phyloP scores from a whole-genome alignment of 2,329 filamentous ascomycete species.

The Lecanicillium sp. region DNA sequence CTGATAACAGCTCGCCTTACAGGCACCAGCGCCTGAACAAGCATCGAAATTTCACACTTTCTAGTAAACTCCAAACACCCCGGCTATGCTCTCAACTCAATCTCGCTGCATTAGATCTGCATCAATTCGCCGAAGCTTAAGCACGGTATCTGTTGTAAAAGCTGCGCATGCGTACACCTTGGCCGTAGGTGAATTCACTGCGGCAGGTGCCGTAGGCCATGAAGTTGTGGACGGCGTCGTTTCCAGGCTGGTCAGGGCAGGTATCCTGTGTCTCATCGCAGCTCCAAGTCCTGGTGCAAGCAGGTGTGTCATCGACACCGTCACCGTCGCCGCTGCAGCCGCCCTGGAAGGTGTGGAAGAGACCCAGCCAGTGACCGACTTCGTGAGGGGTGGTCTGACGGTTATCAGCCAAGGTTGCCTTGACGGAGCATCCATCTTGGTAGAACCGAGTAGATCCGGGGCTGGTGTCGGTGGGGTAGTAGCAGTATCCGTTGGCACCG shows the following conservation, averaged over 20 bases:
- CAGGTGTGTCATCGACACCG: slow-evolving; percentile 16
- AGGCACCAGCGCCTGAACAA: no score
- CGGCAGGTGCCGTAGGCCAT: slow-evolving; percentile 10
- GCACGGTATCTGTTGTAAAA: slow-evolving; percentile 7
- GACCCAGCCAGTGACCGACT: slow-evolving; percentile 32
- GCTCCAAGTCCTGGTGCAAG: slow-evolving; percentile 10
- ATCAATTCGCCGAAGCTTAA: not conserved
- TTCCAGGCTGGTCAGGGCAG: slow-evolving; percentile 7
- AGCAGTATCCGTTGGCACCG: slow-evolving; percentile 30
- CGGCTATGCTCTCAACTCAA: no score
- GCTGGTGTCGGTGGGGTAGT: slow-evolving; percentile 27
- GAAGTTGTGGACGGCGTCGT: slow-evolving; percentile 10
- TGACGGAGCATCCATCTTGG: slow-evolving; percentile 31
- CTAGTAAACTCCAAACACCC: no score
- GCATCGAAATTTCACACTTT: no score
- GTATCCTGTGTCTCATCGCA: slow-evolving; percentile 6
- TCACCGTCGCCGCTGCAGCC: slow-evolving; percentile 18
- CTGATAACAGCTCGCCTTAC: no score
- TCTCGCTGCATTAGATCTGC: no score
- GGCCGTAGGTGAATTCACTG: slow-evolving; percentile 9
- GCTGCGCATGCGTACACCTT: slow-evolving; percentile 7
- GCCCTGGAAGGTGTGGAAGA: slow-evolving; percentile 31
- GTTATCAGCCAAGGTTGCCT: slow-evolving; percentile 21
- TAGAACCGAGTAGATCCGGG: slow-evolving; percentile 18
- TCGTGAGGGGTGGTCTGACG: slow-evolving; percentile 24